Evolutionary conservation across 306 rosid species (phyloP).

Genomic region (Dryas drummondii): DNA sequence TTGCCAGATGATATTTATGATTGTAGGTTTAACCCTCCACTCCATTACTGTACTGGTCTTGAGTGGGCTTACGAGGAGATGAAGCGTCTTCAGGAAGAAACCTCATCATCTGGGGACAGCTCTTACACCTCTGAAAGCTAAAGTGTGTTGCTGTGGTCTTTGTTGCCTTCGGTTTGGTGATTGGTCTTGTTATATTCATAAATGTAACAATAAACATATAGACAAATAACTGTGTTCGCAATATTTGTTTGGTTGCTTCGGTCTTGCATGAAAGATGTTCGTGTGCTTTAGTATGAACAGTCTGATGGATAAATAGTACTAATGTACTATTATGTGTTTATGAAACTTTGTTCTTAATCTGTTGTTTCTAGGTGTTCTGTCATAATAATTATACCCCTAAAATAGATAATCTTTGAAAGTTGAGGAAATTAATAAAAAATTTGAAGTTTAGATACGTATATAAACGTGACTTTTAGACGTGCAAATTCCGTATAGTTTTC

Average conservation of each 20-base stretch:
- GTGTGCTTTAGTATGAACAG: neutral
- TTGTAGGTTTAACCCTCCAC: slow-evolving; percentile 90
- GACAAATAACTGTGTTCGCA: slow-evolving; percentile 5
- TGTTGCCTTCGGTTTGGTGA: neutral
- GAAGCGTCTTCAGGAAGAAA: slow-evolving; percentile 60
- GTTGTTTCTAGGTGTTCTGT: neutral
- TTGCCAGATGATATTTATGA: slow-evolving; percentile 82
- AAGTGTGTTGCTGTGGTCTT: neutral
- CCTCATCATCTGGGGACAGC: slow-evolving; percentile 48
- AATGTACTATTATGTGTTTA: neutral
- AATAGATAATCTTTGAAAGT: no score
- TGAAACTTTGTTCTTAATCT: neutral
- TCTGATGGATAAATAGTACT: neutral
- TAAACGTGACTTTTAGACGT: no score
- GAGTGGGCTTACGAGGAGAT: slow-evolving; percentile 99
- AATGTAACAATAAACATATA: neutral
- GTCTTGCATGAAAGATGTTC: neutral
- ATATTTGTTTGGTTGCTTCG: neutral
- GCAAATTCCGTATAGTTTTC: no score
- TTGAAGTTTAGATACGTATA: no score
- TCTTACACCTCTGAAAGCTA: slow-evolving; percentile 75
- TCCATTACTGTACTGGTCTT: slow-evolving; percentile 90
- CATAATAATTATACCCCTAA: no score
- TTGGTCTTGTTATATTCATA: neutral
- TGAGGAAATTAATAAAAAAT: no score